phyloP scores from a whole-genome alignment of 441 rosid genomes.

The Eruca vesicaria region DNA sequence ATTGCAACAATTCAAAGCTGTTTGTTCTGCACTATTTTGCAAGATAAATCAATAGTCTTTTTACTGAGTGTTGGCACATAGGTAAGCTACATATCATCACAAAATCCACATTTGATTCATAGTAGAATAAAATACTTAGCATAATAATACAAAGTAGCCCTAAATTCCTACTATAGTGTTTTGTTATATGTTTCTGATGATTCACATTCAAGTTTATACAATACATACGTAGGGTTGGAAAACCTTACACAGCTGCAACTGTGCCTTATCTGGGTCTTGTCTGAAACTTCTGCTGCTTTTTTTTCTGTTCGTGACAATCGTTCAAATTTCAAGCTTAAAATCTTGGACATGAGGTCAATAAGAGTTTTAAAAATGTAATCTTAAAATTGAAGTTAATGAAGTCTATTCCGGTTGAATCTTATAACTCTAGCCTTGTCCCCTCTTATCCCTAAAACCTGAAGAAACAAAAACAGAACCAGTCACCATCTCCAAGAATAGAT shows the following conservation, averaged over 20 bases:
- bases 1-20: too few relatives aligned
- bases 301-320: neutral
- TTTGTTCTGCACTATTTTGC: too few relatives aligned
- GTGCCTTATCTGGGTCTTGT: neutral
- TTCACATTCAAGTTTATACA: constrained; percentile 4
- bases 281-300: neutral
- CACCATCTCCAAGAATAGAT: neutral
- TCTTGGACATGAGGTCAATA: neutral
- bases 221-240: constrained; percentile 8
- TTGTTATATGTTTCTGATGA: too few relatives aligned
- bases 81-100: neutral
- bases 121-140: neutral
- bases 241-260: neutral
- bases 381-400: constrained; percentile 52
- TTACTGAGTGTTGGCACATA: too few relatives aligned
- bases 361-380: constrained; percentile 43
- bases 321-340: neutral
- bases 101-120: neutral
- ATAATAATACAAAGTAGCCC: too few relatives aligned
- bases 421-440: constrained; percentile 71
- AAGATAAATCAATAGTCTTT: too few relatives aligned
- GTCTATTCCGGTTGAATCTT: constrained; percentile 48
- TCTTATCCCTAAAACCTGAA: constrained; percentile 86
- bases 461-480: neutral
- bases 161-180: too few relatives aligned